phyloP scores from a whole-genome alignment of 129 eudicot genomes.

The Scalesia atractyloides region DNA sequence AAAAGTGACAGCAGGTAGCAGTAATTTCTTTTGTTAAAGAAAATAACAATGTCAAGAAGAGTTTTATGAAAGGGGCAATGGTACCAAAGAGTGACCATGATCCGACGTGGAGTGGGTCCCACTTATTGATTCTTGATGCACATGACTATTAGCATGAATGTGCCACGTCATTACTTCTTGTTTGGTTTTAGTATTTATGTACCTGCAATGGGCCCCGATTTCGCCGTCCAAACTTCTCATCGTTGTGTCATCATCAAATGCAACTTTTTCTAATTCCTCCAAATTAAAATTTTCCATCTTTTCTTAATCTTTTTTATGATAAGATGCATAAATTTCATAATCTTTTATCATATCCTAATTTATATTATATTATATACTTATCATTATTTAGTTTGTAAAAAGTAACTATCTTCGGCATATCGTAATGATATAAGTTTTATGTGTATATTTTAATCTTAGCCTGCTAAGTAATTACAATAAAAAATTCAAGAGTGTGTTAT shows the following conservation, averaged over 20 bases:
- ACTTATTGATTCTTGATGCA: background rate
- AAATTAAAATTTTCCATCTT: background rate
- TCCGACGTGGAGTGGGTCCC: slow-evolving; percentile 39
- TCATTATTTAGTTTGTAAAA: no score
- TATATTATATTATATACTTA: no score
- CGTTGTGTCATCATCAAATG: slow-evolving; percentile 34
- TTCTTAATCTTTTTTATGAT: background rate
- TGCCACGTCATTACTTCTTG: slow-evolving; percentile 22
- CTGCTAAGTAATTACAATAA: no score
- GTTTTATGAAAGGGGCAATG: background rate
- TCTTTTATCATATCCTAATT: no score
- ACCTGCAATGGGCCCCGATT: slow-evolving; percentile 4
- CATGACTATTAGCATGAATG: slow-evolving; percentile 8
- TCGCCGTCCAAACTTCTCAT: slow-evolving; percentile 33
- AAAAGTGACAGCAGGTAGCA: no score
- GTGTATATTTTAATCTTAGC: no score
- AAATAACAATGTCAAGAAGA: no score
- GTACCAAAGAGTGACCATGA: slow-evolving; percentile 22
- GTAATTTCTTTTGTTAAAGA: no score
- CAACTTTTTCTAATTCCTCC: slow-evolving; percentile 8
- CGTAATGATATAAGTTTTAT: no score
- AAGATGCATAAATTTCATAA: no score
- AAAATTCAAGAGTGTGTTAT: no score
- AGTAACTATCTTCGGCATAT: no score
- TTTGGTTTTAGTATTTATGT: slow-evolving; percentile 14